phyloP scores from a whole-genome alignment of 2,329 filamentous ascomycete species.

The Fusarium sp. region DNA sequence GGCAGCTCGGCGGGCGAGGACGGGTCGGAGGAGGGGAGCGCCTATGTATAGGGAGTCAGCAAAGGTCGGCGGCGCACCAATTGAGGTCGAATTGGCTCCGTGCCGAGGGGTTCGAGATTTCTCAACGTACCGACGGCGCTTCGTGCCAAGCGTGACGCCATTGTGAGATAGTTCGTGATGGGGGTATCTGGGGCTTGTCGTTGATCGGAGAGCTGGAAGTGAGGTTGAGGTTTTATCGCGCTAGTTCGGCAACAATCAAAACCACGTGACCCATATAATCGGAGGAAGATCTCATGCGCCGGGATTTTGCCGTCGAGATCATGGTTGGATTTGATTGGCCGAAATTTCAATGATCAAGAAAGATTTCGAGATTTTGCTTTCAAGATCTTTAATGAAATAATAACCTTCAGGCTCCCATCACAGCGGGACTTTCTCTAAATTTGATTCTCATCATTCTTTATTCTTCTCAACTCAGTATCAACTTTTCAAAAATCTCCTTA shows the following conservation, averaged over 20 bases:
- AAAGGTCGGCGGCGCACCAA: constrained; percentile 47
- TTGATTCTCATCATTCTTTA: not conserved
- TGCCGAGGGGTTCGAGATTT: constrained; percentile 22
- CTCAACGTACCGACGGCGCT: constrained; percentile 86
- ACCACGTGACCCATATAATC: constrained; percentile 53
- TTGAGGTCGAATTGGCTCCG: constrained; percentile 41
- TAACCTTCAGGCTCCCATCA: constrained; percentile 8
- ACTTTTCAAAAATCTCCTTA: not conserved
- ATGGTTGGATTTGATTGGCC: constrained; percentile 47
- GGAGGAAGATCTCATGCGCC: constrained; percentile 43
- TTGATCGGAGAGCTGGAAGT: constrained; percentile 60
- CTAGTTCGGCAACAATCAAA: constrained; percentile 55
- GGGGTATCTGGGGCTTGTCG: constrained; percentile 61
- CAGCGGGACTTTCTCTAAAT: not conserved
- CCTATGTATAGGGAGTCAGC: constrained; percentile 64
- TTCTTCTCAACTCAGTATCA: not conserved
- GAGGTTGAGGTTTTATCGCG: constrained; percentile 66
- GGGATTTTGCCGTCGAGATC: constrained; percentile 44
- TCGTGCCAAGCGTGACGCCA: constrained; percentile 98
- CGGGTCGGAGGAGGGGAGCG: constrained; percentile 90
- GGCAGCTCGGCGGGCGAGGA: constrained; percentile 79
- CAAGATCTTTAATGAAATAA: constrained; percentile 35
- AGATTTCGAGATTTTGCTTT: constrained; percentile 50
- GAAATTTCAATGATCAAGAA: constrained; percentile 47
- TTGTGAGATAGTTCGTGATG: constrained; percentile 76